Conservation (phyloP, 2,329 filamentous ascomycete species). For the Verticillium klebahnii region DNA sequence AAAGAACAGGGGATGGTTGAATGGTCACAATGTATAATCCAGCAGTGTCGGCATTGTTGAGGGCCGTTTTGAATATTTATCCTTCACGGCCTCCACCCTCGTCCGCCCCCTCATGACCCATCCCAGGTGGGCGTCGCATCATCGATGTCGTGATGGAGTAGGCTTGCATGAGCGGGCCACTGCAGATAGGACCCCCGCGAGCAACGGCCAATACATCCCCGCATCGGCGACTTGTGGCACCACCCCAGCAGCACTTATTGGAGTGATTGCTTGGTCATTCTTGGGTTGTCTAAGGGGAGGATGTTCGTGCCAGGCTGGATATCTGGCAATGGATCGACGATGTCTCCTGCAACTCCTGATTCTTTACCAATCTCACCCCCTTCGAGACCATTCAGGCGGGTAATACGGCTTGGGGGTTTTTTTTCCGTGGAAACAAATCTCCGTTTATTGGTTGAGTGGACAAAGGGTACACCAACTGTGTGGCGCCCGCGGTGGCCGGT, state of each 20-base stretch:
- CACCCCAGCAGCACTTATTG: neutral
- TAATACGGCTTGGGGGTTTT: neutral
- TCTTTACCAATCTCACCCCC: neutral
- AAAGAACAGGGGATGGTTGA: neutral
- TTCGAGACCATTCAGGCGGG: neutral
- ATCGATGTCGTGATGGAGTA: slow-evolving; percentile 5
- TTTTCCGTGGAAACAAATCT: neutral
- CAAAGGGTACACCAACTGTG: neutral
- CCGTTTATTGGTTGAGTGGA: neutral
- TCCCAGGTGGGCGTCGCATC: neutral
- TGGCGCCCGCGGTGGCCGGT: too few relatives aligned
- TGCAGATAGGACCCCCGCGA: neutral
- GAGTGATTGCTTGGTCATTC: neutral
- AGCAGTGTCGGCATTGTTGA: neutral
- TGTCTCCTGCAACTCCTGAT: neutral
- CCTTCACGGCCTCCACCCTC: too few relatives aligned
- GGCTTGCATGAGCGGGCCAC: neutral
- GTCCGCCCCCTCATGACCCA: neutral
- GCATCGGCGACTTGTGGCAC: neutral
- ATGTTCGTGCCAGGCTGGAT: neutral
- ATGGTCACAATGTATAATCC: neutral
- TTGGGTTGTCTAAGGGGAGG: neutral
- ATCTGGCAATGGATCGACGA: neutral
- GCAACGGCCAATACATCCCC: neutral
- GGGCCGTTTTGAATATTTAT: neutral